phyloP scores from a whole-genome alignment of 148 eudicot genomes.

The Polygonum aviculare region DNA sequence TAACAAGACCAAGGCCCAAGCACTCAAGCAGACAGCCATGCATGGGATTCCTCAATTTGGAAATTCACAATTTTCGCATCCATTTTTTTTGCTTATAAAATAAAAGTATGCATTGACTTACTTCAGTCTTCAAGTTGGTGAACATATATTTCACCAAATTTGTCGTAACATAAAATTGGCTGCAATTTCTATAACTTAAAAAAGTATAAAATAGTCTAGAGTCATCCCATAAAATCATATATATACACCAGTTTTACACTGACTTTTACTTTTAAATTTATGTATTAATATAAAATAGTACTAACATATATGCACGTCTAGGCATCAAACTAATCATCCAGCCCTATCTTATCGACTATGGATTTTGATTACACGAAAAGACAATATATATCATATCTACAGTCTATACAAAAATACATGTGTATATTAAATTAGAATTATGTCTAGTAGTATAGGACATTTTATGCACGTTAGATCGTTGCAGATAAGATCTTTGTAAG shows the following conservation, averaged over 20 bases:
- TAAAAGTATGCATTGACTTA: neutral
- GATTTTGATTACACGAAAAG: neutral
- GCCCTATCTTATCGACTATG: neutral
- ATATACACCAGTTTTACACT: neutral
- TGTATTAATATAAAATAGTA: neutral
- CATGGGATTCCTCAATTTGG: constrained; percentile 10
- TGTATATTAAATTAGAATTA: no score
- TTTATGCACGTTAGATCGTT: neutral
- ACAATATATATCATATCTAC: neutral
- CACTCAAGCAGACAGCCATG: constrained; percentile 4
- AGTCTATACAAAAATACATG: no score
- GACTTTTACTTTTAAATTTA: neutral
- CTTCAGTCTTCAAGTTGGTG: constrained; percentile 4
- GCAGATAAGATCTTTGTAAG: no score
- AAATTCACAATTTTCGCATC: constrained; percentile 5
- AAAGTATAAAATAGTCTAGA: neutral
- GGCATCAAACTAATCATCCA: neutral
- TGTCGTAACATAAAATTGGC: constrained; percentile 7
- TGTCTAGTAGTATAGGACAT: no score
- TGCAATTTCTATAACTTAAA: neutral
- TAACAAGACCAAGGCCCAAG: neutral
- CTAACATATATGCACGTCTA: neutral
- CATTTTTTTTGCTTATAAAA: neutral
- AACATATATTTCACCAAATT: constrained; percentile 6
- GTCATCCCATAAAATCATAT: neutral